These are phyloP conservation scores for Debaryomyces fabryi DNA, from an alignment of 1,139 yeast species.

Conservation along the genomic window DNA sequence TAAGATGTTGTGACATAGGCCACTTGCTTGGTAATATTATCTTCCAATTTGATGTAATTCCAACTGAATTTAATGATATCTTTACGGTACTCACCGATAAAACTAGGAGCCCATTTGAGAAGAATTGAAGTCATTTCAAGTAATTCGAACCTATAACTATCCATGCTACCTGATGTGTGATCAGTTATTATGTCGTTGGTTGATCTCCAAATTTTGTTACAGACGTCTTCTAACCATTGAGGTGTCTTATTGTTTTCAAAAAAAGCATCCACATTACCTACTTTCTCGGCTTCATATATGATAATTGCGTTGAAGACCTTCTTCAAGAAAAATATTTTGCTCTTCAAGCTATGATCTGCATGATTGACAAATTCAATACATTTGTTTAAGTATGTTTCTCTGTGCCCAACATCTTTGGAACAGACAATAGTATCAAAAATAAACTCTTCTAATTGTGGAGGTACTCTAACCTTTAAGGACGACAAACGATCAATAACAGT, in stretches of 20 bases:
- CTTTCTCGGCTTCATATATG: constrained; percentile 58
- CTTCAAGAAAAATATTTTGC: constrained; percentile 66
- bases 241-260: constrained; percentile 41
- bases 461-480: constrained; percentile 48
- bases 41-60: constrained; percentile 90
- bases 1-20: constrained; percentile 89
- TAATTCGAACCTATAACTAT: constrained; percentile 73
- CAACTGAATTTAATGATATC: constrained; percentile 93
- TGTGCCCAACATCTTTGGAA: constrained; percentile 47
- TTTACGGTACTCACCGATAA: constrained; percentile 68
- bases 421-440: constrained; percentile 60
- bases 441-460: constrained; percentile 55
- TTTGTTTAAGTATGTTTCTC: constrained; percentile 55
- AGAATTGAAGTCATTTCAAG: constrained; percentile 80
- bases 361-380: constrained; percentile 53
- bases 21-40: constrained; percentile 85
- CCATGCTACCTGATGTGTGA: constrained; percentile 71
- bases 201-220: constrained; percentile 73
- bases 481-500: constrained; percentile 53
- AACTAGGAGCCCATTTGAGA: constrained; percentile 66
- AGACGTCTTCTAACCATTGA: constrained; percentile 66
- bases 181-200: constrained; percentile 55
- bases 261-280: constrained; percentile 53
- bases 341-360: constrained; percentile 44
- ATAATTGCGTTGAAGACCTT: constrained; percentile 68